These are phyloP conservation scores for Chaetomium olivaceum DNA, from an alignment of 2,329 filamentous ascomycete species.

Conservation along the genomic window DNA sequence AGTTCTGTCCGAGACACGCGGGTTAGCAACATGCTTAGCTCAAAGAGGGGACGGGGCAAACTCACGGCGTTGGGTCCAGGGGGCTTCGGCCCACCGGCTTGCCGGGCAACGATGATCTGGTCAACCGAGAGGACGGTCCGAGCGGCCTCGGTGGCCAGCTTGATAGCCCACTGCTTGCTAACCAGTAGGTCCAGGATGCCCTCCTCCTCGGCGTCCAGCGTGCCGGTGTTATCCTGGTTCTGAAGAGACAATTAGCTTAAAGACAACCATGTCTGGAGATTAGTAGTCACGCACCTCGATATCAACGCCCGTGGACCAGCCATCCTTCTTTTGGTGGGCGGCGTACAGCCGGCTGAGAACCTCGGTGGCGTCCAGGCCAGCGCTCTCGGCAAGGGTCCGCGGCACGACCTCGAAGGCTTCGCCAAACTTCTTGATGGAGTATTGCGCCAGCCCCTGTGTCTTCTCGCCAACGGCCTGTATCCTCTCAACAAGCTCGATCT, in stretches of 20 bases:
- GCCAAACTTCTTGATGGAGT: constrained; percentile 95
- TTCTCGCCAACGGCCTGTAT: constrained; percentile 89
- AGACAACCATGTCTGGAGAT: no score
- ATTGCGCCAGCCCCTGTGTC: constrained; percentile 89
- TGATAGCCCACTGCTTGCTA: constrained; percentile 95
- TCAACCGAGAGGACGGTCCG: constrained; percentile 94
- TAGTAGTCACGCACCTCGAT: constrained; percentile 63
- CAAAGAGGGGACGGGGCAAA: constrained; percentile 18
- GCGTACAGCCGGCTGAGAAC: constrained; percentile 90
- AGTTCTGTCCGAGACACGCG: constrained; percentile 49
- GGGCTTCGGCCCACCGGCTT: constrained; percentile 95
- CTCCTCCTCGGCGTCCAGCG: constrained; percentile 79
- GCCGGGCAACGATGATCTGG: constrained; percentile 97
- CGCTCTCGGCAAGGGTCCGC: constrained; percentile 89
- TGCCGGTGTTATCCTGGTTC: constrained; percentile 78
- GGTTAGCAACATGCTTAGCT: constrained; percentile 35
- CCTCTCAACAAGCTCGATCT: constrained; percentile 90
- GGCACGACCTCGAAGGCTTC: constrained; percentile 98
- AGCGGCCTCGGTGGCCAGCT: constrained; percentile 91
- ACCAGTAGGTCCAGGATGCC: constrained; percentile 91
- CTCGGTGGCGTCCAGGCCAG: constrained; percentile 95
- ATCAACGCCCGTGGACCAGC: constrained; percentile 91
- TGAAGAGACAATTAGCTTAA: constrained; percentile 38
- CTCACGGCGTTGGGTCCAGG: constrained; percentile 82
- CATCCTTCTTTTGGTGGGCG: constrained; percentile 83